Evolutionary conservation across 208 protist genomes (phyloP), one percentile per base, ranked within the genome.

Genomic region (Borovskyia barvae): DNA sequence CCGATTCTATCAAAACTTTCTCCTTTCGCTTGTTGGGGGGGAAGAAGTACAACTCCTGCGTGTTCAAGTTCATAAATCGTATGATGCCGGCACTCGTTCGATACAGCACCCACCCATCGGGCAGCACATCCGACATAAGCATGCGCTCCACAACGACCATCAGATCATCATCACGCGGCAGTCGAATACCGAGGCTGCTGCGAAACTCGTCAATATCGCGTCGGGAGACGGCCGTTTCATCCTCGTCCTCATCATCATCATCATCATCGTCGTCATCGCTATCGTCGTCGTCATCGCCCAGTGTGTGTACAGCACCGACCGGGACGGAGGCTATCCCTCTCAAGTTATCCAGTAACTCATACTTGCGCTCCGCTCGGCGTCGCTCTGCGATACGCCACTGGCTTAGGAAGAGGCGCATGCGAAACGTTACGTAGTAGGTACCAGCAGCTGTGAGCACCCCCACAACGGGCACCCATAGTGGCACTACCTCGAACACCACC

Each of bases 51-150:
- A 95, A 82, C 63, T 95, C 83, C 61, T 93, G 83, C 15, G 89
- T 95, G 73, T 88, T 95, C 62, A 92, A 59, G 65, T 93, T 90
- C 71, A 92, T 81, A 59, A 95, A 95, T 43, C 89, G 85, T 42
- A 95, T 82, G 40, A 93, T 77, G 19, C 89, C 89, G 5, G 83
- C 75, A 25, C 81, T 82, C n/a, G 83, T 93, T 50, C 89, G 89
- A 58, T 90, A 95, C 45, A 95, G 68, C 45, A 92, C 85, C 89
- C 89, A 95, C 0, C 85, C 89, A 33, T 93, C 84, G 0, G 89
- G 89, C 39, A 95, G 83, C n/a, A 72, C 46, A 47, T 95, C 89
- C 9, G 84, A 80, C 42, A 93, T 68, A 9, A 95, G 67, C 83
- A 95, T 90, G 24, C 87, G 75, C 62, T 92, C 84, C 12, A 95